These are phyloP conservation scores for Salix caprea DNA, from an alignment of 345 rosid genomes.

Conservation along the genomic window DNA sequence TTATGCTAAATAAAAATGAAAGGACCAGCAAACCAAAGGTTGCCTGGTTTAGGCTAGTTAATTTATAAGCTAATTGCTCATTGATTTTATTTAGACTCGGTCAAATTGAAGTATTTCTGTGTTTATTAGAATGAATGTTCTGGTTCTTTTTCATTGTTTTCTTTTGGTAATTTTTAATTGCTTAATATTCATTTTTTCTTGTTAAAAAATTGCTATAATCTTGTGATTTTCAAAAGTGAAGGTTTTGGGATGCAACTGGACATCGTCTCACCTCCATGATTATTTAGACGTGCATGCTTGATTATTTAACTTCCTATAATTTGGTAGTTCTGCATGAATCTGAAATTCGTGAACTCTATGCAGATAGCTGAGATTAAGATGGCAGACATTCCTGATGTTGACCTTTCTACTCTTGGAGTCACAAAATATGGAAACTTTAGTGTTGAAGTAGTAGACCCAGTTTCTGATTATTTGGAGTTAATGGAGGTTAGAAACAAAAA, in stretches of 20 bases:
- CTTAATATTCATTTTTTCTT: not conserved
- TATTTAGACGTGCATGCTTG: not conserved
- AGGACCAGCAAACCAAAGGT: not conserved
- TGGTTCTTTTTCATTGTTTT: not conserved
- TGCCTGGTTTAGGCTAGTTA: not conserved
- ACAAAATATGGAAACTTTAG: constrained; percentile 61
- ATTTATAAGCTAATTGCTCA: not conserved
- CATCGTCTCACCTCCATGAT: not conserved
- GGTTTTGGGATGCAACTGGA: not conserved
- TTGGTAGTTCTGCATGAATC: not conserved
- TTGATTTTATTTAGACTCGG: not conserved
- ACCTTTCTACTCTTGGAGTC: constrained; percentile 67
- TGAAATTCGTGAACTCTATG: constrained; percentile 12
- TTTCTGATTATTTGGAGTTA: constrained; percentile 83
- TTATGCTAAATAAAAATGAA: not conserved
- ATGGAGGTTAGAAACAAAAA: constrained; percentile 63
- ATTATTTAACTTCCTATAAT: not conserved
- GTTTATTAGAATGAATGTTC: not conserved
- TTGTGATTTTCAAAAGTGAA: not conserved
- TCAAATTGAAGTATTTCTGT: not conserved
- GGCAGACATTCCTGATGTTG: constrained; percentile 78
- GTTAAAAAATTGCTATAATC: not conserved
- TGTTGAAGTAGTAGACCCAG: constrained; percentile 87
- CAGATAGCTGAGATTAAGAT: constrained; percentile 83
- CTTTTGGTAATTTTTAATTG: not conserved